Base-by-base conservation (phyloP, 345 rosid genomes). In the Erysimum cheiranthoides region DNA sequence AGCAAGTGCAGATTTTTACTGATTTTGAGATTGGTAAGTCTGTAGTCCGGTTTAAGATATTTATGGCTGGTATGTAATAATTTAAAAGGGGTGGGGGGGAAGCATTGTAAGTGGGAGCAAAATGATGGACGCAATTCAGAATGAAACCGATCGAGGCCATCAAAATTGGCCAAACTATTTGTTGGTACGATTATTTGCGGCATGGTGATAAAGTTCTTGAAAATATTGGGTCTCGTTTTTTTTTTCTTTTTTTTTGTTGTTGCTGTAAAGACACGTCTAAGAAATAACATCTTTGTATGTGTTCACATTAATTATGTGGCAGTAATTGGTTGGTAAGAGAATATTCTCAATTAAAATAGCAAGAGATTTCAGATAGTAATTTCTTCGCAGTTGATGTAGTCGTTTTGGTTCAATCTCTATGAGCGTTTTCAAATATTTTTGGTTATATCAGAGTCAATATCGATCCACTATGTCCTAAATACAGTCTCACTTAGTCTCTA, bases 131-230 rank as follows among this genome's bases (percentile, higher is more conserved):
- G 60, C 65, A 43, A 40, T 18, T 39, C 35, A 35, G 21, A 52
- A 73, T 31, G 31, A 25, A 73, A 73, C 49, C 31, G n/a, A n/a
- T n/a, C n/a, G 5, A 45, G 57, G 49, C 77, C 77, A 73, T 64
- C 46, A 54, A 73, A 25, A 53, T 42, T 73, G 71, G 70, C 57
- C 77, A 46, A 73, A 65, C 58, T 73, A 45, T 56, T 54, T 43
- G 39, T 10, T 73, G 66, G 66, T 54, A 73, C 30, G 18, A 64
- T 42, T 53, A n/a, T 32, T 1, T 52, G 70, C 52, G 38, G 36
- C 49, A 73, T 40, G 46, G 3, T 56, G 16, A 32, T 53, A 10
- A 14, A 40, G 36, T 64, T 73, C n/a, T 52, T 40, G 70, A 53
- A 62, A 62, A 30, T 18, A 14, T 17, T 40, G 52, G 45, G 34